Percentiles rank a stretch among this genome's conserved stretches.
These are phyloP conservation scores for Lentinula edodes DNA, from an alignment of 768 basidiomycete species.

Conservation along the genomic window DNA sequence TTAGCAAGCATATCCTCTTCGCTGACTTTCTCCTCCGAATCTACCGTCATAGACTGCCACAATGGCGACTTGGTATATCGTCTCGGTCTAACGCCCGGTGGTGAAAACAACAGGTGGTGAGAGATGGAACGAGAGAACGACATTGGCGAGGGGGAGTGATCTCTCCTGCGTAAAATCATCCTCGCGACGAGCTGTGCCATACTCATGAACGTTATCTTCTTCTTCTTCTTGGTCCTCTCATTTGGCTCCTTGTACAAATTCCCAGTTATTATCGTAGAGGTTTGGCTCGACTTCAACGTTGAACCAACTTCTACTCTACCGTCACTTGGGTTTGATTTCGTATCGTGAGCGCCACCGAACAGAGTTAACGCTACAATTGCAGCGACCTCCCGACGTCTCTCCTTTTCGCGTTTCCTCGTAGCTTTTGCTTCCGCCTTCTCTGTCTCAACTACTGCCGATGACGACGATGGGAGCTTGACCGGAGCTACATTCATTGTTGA, in stretches of 20 bases:
- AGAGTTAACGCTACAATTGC: neutral
- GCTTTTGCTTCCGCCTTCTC: neutral
- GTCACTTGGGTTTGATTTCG: neutral
- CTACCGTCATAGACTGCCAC: neutral
- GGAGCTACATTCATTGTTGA: neutral
- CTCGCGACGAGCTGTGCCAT: conserved; percentile 3
- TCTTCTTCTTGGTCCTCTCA: neutral
- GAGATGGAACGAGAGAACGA: neutral
- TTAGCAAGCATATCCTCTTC: too few species aligned
- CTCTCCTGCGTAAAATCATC: neutral
- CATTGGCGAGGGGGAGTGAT: neutral
- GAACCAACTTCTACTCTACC: too few species aligned
- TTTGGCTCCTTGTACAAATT: neutral
- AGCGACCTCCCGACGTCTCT: neutral
- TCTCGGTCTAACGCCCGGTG: neutral
- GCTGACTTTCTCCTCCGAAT: neutral
- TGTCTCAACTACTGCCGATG: neutral
- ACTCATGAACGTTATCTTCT: neutral
- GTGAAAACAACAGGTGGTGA: neutral
- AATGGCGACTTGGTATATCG: neutral
- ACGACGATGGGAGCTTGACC: neutral
- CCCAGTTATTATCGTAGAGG: neutral
- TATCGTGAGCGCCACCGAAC: neutral
- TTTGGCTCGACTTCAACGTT: neutral
- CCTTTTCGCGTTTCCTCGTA: neutral